phyloP scores from a whole-genome alignment of 495 filamentous ascomycete genomes.

The Amniculicola lignicola region DNA sequence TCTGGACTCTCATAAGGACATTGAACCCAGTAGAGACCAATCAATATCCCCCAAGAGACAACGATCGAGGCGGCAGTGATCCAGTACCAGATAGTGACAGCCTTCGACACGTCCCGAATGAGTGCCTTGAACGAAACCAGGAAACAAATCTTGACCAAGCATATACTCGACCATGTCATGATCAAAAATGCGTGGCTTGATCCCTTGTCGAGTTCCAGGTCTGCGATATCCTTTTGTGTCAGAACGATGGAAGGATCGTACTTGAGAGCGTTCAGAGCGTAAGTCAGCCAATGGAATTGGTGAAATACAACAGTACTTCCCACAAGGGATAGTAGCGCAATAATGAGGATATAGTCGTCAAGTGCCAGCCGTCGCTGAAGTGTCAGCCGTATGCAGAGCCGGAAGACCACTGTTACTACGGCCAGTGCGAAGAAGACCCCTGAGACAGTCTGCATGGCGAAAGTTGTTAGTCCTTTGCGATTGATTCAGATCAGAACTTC shows the following conservation, averaged over 20 bases:
- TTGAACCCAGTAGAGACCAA: not conserved
- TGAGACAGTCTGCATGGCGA: not conserved
- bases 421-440: not conserved
- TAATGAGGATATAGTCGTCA: slow-evolving; percentile 1
- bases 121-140: not conserved
- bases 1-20: not conserved
- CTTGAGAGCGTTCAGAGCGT: not conserved
- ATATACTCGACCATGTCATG: not conserved
- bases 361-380: not conserved
- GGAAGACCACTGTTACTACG: not conserved
- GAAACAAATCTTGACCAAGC: not conserved
- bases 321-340: not conserved
- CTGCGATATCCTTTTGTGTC: not conserved
- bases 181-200: not conserved
- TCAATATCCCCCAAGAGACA: not conserved
- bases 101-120: not conserved
- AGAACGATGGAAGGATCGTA: not conserved
- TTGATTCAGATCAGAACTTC: too few relatives aligned
- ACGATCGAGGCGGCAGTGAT: not conserved
- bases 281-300: not conserved
- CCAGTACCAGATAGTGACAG: not conserved
- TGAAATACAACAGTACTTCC: not conserved
- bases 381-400: not conserved
- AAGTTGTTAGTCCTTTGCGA: too few relatives aligned
- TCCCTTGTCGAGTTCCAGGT: not conserved